Percentiles rank a stretch among this genome's conserved stretches.
Conservation (phyloP, 2,329 filamentous ascomycete genomes). For the Fusarium redolens region DNA sequence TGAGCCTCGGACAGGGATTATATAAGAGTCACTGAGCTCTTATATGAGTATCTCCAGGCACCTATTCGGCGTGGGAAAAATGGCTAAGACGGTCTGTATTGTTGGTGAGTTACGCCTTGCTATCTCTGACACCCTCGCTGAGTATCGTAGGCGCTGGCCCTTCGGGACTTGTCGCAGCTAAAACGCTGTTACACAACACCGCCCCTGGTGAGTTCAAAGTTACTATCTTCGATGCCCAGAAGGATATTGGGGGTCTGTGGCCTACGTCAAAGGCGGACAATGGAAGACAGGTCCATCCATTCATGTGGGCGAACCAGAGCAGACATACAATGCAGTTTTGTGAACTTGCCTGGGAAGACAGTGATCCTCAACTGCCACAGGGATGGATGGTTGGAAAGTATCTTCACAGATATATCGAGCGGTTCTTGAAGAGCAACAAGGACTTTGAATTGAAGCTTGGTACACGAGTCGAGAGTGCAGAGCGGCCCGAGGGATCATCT, state of each 20-base stretch:
- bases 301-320: constrained; percentile 80
- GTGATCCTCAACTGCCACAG: constrained; percentile 73
- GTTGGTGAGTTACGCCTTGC: constrained; percentile 48
- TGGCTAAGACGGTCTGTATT: constrained; percentile 56
- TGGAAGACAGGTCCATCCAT: constrained; percentile 69
- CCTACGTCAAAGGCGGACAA: constrained; percentile 63
- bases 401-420: constrained; percentile 70
- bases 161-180: constrained; percentile 76
- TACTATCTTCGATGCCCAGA: constrained; percentile 74
- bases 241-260: constrained; percentile 83
- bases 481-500: constrained; percentile 50
- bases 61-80: constrained; percentile 33
- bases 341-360: constrained; percentile 76
- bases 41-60: constrained; percentile 39
- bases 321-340: constrained; percentile 79
- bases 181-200: constrained; percentile 74
- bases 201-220: constrained; percentile 70
- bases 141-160: constrained; percentile 70
- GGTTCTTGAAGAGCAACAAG: constrained; percentile 61
- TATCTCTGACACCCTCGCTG: background rate
- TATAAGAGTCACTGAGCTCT: background rate
- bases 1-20: constrained; percentile 12
- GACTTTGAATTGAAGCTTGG: constrained; percentile 61
- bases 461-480: constrained; percentile 57
- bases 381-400: constrained; percentile 84